Conservation (phyloP, 2,329 filamentous ascomycete genomes). For the Penicillium thymicola region DNA sequence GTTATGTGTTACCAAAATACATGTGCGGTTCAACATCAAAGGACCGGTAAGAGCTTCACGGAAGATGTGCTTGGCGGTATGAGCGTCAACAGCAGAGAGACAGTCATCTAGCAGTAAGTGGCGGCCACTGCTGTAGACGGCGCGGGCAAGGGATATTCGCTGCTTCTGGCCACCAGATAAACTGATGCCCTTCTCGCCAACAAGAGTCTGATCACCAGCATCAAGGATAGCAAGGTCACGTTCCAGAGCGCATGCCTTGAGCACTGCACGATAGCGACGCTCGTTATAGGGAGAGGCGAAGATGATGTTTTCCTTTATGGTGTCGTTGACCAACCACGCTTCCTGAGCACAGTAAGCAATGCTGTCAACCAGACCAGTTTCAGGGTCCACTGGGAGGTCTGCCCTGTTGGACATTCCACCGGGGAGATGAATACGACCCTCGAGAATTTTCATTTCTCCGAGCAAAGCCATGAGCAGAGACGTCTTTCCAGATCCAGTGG, state of each 20-base stretch:
- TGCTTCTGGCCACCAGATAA: conserved; percentile 97
- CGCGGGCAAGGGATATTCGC: conserved; percentile 91
- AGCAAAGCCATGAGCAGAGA: conserved; percentile 93
- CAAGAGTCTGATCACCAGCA: conserved; percentile 85
- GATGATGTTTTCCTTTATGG: conserved; percentile 91
- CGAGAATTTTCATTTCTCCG: conserved; percentile 87
- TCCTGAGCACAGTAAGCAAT: conserved; percentile 96
- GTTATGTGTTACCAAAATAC: conserved; percentile 94
- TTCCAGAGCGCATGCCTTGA: conserved; percentile 86
- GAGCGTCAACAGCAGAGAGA: conserved; percentile 92
- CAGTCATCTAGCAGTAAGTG: conserved; percentile 93
- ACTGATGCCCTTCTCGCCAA: conserved; percentile 96
- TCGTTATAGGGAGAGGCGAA: conserved; percentile 81
- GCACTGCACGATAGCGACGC: conserved; percentile 78
- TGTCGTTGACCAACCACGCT: conserved; percentile 94
- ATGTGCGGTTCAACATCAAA: conserved; percentile 83
- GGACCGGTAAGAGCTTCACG: conserved; percentile 86
- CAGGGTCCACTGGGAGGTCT: conserved; percentile 74
- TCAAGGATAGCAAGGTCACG: conserved; percentile 90
- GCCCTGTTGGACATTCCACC: conserved; percentile 76
- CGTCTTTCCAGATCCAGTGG: conserved; percentile 93
- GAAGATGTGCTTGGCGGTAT: conserved; percentile 98
- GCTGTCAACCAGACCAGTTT: conserved; percentile 83
- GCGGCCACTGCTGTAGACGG: conserved; percentile 90
- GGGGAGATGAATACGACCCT: conserved; percentile 78